Evolutionary conservation across 1,284 basidiomycete genomes (phyloP).

Genomic region (Cutaneotrichosporon cavernicola): DNA sequence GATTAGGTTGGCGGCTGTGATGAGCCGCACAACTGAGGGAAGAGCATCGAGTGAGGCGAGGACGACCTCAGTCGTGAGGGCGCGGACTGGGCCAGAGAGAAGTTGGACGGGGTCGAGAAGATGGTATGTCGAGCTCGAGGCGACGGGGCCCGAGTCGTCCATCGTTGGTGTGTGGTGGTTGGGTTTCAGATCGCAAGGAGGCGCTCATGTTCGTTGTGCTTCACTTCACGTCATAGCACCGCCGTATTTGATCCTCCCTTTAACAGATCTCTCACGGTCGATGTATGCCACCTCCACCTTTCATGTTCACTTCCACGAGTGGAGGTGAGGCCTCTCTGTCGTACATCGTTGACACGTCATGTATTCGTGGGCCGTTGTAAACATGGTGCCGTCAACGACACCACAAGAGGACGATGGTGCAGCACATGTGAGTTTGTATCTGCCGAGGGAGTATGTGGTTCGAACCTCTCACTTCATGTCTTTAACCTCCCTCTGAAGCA

Average conservation of each 20-base stretch:
- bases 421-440: no score
- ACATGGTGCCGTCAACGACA: no score
- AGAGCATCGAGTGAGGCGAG: slow-evolving; percentile 14
- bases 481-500: no score
- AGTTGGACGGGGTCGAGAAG: slow-evolving; percentile 14
- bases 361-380: no score
- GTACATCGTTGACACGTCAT: no score
- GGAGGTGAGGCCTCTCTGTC: no score
- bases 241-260: not conserved
- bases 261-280: no score
- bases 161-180: not conserved
- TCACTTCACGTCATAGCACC: not conserved
- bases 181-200: not conserved
- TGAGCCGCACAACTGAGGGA: slow-evolving; percentile 11
- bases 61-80: slow-evolving; percentile 12
- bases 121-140: slow-evolving; percentile 15
- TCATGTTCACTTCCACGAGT: no score
- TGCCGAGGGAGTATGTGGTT: no score
- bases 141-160: slow-evolving; percentile 12
- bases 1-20: slow-evolving; percentile 26
- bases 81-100: slow-evolving; percentile 9
- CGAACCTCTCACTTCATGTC: no score
- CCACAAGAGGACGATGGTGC: no score
- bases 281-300: no score
- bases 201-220: not conserved